phyloP scores from a whole-genome alignment of 306 rosid species.

The Canavalia ensiformis region DNA sequence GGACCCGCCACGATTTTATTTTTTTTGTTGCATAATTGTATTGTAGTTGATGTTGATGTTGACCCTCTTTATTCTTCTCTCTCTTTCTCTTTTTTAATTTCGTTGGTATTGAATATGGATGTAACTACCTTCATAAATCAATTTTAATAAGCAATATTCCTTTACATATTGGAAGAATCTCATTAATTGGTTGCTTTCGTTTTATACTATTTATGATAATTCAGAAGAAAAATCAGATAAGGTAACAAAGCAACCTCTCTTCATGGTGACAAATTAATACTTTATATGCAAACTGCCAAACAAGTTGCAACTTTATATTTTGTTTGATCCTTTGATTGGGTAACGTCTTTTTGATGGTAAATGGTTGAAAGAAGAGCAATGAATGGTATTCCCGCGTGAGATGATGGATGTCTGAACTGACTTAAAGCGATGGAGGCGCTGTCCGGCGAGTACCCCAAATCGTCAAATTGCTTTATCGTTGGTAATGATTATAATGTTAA shows the following conservation, averaged over 20 bases:
- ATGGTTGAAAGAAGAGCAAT: constrained; percentile 26
- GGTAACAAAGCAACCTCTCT: too few species aligned
- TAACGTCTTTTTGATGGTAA: neutral
- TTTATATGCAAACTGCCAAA: constrained; percentile 21
- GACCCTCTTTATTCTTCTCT: constrained; percentile 14
- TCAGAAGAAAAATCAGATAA: neutral
- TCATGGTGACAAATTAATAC: neutral
- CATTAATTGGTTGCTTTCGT: too few species aligned
- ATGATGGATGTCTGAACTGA: constrained; percentile 28
- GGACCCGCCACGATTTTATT: constrained; percentile 10
- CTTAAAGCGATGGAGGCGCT: neutral
- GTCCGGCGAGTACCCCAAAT: neutral
- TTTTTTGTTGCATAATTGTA: neutral
- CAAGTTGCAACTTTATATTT: constrained; percentile 2
- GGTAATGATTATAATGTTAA: neutral
- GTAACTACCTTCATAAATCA: too few species aligned
- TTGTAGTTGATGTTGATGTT: constrained; percentile 3
- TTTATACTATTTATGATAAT: too few species aligned
- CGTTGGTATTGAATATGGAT: too few species aligned
- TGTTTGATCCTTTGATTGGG: neutral
- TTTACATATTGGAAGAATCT: too few species aligned
- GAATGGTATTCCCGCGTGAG: constrained; percentile 39
- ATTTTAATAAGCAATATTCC: neutral
- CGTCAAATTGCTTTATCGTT: neutral
- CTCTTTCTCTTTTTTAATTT: neutral